Evolutionary conservation across 140 eudicot species (phyloP), one percentile per base, ranked within the genome.

Genomic region (Erigeron philadelphicus): DNA sequence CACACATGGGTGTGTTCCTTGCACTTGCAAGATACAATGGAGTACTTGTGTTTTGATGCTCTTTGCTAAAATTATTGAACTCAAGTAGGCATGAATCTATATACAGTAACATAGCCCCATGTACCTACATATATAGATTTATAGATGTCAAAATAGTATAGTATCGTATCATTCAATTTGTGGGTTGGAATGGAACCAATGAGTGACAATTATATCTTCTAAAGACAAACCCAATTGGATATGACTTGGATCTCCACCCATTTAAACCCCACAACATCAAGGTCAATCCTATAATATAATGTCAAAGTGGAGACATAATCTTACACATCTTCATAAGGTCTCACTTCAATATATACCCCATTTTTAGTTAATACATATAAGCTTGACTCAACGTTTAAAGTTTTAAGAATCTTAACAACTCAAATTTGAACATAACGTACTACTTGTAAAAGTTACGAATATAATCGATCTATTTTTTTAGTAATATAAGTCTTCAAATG

Each of bases 161-260:
- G 38, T 31, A 31, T 55, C 45, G 56, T 50, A 49, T 16, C 69
- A 67, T 45, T 25, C 45, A 60, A 54, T 18, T 19, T 63, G 46
- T 11, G 49, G 56, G 40, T 16, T 46, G 47, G 6, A 68, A 47
- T 38, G 23, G 7, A 44, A 59, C 47, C 65, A 61, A 79, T 73
- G 72, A 74, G 75, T 67, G 66, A 65, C 75, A 78, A 67, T 67
- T 68, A 70, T 73, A 49, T 17, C 7, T 12, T 44, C 43, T 10
- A 25, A 67, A 69, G 83, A 79, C 79, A 79, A 68, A 61, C 44
- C 43, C 78, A 76, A 58, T 60, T 76, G 79, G 59, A 62, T 25
- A 69, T 77, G 85, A 81, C 85, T 68, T 77, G 85, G 85, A 81
- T 73, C 62, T 77, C 80, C 85, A 81, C 80, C 74, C 19, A 53